Percentiles rank a stretch among this genome's conserved stretches.
Evolutionary conservation across 1,139 yeast species (phyloP).

Genomic region (Yamadazyma epiphylla): DNA sequence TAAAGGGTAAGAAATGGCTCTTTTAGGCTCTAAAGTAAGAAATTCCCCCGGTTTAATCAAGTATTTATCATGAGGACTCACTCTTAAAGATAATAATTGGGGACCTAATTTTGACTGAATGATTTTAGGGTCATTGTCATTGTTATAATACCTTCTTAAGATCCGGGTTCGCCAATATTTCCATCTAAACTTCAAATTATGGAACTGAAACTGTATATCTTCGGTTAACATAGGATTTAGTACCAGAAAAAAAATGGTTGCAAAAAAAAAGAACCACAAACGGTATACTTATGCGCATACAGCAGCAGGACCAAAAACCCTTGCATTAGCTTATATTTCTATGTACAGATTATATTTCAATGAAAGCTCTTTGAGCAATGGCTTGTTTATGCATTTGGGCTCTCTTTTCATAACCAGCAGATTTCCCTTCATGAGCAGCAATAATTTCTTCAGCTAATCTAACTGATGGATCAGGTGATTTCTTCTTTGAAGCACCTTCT

Average conservation of each 20-base stretch:
- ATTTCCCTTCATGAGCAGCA: constrained; percentile 71
- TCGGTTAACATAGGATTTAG: no score
- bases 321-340: no score
- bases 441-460: constrained; percentile 88
- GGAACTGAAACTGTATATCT: constrained; percentile 12
- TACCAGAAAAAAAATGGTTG: no score
- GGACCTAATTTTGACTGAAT: constrained; percentile 35
- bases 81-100: constrained; percentile 38
- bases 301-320: no score
- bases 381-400: constrained; percentile 82
- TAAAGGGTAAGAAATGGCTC: no score
- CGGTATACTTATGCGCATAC: no score
- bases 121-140: constrained; percentile 32
- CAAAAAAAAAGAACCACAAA: no score
- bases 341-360: constrained; percentile 30
- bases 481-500: constrained; percentile 78
- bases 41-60: constrained; percentile 19
- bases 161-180: constrained; percentile 33
- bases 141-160: constrained; percentile 40
- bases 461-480: constrained; percentile 77
- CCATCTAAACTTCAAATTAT: constrained; percentile 21
- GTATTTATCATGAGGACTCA: constrained; percentile 24
- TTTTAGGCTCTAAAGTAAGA: constrained; percentile 9
- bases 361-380: constrained; percentile 74
- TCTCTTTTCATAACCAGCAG: constrained; percentile 82